Evolutionary conservation across 768 basidiomycete species (phyloP), one percentile per base, ranked within the genome.

Genomic region (Suillus alpinus): DNA sequence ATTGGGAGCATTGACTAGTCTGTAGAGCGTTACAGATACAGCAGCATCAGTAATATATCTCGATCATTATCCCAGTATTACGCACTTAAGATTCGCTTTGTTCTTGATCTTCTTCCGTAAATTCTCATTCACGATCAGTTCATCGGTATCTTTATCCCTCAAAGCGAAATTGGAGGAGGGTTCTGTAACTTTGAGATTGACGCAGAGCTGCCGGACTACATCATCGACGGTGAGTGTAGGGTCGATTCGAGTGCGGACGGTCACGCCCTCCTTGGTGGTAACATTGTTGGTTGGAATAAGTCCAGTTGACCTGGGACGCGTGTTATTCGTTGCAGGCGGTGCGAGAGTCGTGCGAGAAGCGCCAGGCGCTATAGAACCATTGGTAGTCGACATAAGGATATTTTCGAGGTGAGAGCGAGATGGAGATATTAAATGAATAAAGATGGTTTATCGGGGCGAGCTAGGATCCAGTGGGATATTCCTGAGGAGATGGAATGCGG

Each of bases 71-170:
- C 43, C 32, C 12, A 60, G 36, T 51, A 37, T 74, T 16, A 75
- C 84, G 65, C 69, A 94, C 92, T 87, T 93, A 59, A 95, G 78
- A 68, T 89, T 86, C 52, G 81, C 83, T 72, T 91, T 94, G 43
- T 81, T 80, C 74, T 83, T 89, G 65, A 95, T 91, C 77, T 89
- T 91, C 76, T 83, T 86, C 69, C 86, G 81, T 68, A 97, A 71
- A 69, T 95, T 95, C 64, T 94, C 92, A 67, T 91, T 89, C 31
- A 92, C 95, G 18, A 97, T 88, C 51, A 95, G 74, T 65, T 91
- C 91, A 62, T 91, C 90, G 16, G 81, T 84, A 66, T 92, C 90
- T 29, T 74, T 74, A 70, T 95, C 92, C 66, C 94, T 81, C 61
- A 96, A 73, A 1, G 92, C 89, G 69, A 85, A 94, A 63, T 89